phyloP scores from a whole-genome alignment of 192 early-diverging fungal genomes.

The Haplosporangium gracile region DNA sequence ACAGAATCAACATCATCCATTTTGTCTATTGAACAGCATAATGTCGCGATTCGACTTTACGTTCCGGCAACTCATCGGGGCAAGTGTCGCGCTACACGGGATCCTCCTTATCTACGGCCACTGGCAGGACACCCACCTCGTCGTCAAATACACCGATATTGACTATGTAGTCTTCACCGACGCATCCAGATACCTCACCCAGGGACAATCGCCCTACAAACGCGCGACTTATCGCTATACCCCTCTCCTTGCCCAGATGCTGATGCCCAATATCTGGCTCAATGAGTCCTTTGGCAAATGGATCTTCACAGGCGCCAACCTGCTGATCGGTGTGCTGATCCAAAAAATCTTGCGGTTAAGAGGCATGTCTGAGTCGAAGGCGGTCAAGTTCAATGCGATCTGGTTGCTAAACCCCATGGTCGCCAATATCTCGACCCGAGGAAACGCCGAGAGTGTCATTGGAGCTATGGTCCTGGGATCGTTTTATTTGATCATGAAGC shows the following conservation, averaged over 20 bases:
- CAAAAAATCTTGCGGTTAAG: constrained; percentile 64
- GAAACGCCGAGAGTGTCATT: constrained; percentile 92
- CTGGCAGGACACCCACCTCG: constrained; percentile 88
- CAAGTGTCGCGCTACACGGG: constrained; percentile 36
- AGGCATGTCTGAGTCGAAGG: constrained; percentile 64
- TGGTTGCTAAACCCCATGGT: constrained; percentile 98
- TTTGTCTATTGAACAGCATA: background rate
- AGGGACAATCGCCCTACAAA: constrained; percentile 84
- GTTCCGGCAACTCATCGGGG: constrained; percentile 42
- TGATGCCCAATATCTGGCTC: constrained; percentile 87
- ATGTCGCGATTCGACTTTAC: constrained; percentile 37
- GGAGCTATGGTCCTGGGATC: constrained; percentile 82
- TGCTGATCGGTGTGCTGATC: constrained; percentile 82
- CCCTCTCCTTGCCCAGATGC: constrained; percentile 89
- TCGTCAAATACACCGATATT: constrained; percentile 98
- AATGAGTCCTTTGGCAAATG: constrained; percentile 89
- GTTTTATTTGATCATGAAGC: constrained; percentile 77
- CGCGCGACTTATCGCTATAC: constrained; percentile 98
- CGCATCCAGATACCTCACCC: constrained; percentile 83
- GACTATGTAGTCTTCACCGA: constrained; percentile 98
- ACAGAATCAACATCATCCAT: background rate
- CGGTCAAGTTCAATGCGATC: constrained; percentile 69
- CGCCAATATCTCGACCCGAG: constrained; percentile 95
- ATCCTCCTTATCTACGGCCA: constrained; percentile 84
- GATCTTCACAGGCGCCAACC: constrained; percentile 88